A percentile compares a stretch with the other conserved stretches of the same genome.
phyloP scores from a whole-genome alignment of 1,139 yeast genomes.

The Debaryomyces psychrophilus region DNA sequence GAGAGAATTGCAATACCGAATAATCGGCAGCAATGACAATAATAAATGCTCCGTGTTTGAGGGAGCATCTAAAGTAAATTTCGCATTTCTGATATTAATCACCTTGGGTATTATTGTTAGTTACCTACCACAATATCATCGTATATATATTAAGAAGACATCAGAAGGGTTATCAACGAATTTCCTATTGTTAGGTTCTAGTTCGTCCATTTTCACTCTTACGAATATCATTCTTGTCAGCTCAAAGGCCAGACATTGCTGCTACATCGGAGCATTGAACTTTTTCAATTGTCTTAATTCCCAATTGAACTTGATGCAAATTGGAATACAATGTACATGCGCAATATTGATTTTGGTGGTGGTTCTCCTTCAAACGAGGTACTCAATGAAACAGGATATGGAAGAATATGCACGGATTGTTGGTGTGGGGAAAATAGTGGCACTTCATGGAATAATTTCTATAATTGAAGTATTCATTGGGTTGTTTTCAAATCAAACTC shows the following conservation, averaged over 20 bases:
- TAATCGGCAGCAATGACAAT: conserved; percentile 11
- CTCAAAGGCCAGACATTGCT: conserved; percentile 56
- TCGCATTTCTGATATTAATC: conserved; percentile 53
- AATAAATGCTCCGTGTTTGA: conserved; percentile 44
- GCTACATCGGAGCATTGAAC: conserved; percentile 42
- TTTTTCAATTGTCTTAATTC: conserved; percentile 69
- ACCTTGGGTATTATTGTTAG: conserved; percentile 74
- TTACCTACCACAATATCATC: conserved; percentile 74
- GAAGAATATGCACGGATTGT: conserved; percentile 47
- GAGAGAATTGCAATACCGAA: not conserved
- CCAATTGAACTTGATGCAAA: conserved; percentile 70
- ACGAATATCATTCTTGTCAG: conserved; percentile 69
- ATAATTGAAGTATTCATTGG: conserved; percentile 37
- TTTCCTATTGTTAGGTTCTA: conserved; percentile 71
- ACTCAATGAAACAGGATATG: conserved; percentile 50
- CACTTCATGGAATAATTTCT: conserved; percentile 39
- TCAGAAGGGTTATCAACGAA: conserved; percentile 82
- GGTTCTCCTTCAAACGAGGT: conserved; percentile 51
- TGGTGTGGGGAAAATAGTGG: conserved; percentile 43
- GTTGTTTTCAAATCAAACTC: conserved; percentile 23
- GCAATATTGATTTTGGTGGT: conserved; percentile 62
- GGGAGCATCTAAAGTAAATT: conserved; percentile 50
- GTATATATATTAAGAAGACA: conserved; percentile 59
- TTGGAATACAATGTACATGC: conserved; percentile 66
- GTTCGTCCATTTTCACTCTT: conserved; percentile 71